Evolutionary conservation across 306 rosid species (phyloP).

Genomic region (Prosopis cineraria): DNA sequence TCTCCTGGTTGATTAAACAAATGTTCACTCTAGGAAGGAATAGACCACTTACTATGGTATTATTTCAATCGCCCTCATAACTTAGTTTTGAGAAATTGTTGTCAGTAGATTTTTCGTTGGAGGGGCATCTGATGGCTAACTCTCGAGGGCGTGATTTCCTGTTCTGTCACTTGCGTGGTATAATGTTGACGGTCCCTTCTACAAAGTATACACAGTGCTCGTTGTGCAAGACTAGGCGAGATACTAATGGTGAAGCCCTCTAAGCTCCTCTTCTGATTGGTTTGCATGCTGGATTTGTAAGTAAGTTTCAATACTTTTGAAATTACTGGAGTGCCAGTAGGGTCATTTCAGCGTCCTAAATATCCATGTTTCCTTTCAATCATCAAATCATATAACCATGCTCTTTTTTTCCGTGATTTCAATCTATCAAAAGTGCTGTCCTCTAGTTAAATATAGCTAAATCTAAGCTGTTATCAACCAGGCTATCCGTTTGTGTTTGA

Average conservation of each 20-base stretch:
- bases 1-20: not conserved
- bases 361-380: not conserved
- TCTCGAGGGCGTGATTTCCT: conserved; percentile 42
- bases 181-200: conserved; percentile 38
- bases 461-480: not conserved
- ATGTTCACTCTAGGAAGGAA: not conserved
- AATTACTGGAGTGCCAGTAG: not conserved
- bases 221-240: conserved; percentile 31
- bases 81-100: not conserved
- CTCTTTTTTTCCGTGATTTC: not conserved
- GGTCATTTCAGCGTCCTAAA: not conserved
- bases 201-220: conserved; percentile 32
- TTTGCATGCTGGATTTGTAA: not conserved
- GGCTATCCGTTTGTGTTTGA: not conserved
- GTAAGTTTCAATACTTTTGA: not conserved
- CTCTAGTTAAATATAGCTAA: not conserved
- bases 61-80: not conserved
- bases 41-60: not conserved
- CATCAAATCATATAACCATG: not conserved
- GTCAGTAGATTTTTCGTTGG: not conserved
- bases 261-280: not conserved
- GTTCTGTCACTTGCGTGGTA: conserved; percentile 44
- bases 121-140: conserved; percentile 35
- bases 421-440: not conserved
- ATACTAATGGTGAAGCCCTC: conserved; percentile 15